Percentiles rank a stretch among this genome's conserved stretches.
These are phyloP conservation scores for Dacryopinax primogenitus DNA, from an alignment of 768 basidiomycete genomes.

Conservation along the genomic window DNA sequence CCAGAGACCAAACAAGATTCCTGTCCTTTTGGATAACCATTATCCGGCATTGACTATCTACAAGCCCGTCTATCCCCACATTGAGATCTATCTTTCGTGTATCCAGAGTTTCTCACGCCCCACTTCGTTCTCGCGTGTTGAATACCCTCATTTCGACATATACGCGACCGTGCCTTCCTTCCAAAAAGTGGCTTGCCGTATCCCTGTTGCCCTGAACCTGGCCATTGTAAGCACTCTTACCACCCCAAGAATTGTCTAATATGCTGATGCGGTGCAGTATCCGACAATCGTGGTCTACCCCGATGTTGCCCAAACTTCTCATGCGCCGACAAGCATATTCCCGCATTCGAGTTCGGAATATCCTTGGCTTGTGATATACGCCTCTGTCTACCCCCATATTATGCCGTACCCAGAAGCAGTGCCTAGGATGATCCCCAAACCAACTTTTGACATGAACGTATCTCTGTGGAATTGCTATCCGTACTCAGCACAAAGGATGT, in stretches of 20 bases:
- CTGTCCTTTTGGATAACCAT: background rate
- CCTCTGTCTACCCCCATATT: background rate
- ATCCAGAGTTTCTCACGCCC: background rate
- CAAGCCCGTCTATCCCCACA: constrained; percentile 7
- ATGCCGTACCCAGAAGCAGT: background rate
- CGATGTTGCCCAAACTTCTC: background rate
- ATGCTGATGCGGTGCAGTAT: no score
- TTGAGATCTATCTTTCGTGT: constrained; percentile 14
- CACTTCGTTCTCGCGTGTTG: background rate
- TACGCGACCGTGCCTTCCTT: background rate
- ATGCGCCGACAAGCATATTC: background rate
- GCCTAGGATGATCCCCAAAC: background rate
- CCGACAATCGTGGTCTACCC: constrained; percentile 17
- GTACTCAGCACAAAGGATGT: background rate
- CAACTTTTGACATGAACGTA: background rate
- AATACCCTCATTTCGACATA: constrained; percentile 9
- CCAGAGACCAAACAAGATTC: background rate
- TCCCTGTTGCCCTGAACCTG: no score
- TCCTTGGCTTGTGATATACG: background rate
- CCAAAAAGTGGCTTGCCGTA: background rate
- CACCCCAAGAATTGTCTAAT: no score
- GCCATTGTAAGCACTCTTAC: no score
- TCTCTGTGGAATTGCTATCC: background rate
- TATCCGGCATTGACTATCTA: constrained; percentile 12
- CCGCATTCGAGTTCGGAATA: background rate